These are phyloP conservation scores for Astrothelium subdiscretum DNA, from an alignment of 495 filamentous ascomycete species.

Conservation along the genomic window DNA sequence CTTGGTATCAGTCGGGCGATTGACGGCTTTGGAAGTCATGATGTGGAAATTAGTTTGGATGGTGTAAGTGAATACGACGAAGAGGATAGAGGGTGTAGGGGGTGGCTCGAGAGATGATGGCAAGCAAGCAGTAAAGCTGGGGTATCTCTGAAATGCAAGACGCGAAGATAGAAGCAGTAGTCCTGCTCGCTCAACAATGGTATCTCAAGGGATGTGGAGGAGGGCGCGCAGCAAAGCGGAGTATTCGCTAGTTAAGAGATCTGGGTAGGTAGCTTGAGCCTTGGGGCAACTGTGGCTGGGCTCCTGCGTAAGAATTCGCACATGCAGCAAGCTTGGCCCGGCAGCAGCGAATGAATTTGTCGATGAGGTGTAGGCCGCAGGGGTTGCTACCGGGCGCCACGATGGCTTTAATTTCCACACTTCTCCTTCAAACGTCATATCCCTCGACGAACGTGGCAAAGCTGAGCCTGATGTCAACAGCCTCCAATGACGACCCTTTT, in stretches of 20 bases:
- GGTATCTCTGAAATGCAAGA: not conserved
- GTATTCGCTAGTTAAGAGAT: not conserved
- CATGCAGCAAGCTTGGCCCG: not conserved
- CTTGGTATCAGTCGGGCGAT: slow-evolving; percentile 32
- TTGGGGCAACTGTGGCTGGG: not conserved
- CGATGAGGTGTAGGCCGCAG: not conserved
- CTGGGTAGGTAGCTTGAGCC: not conserved
- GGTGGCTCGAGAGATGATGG: not conserved
- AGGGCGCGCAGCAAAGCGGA: not conserved
- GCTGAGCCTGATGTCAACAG: too few relatives aligned
- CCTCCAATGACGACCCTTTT: too few relatives aligned
- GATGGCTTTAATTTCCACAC: not conserved
- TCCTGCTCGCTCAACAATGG: not conserved
- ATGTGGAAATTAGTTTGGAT: not conserved
- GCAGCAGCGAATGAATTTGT: not conserved
- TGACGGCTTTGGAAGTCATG: slow-evolving; percentile 30
- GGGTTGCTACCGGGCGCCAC: not conserved
- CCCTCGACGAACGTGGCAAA: too few relatives aligned
- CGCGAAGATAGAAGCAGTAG: not conserved
- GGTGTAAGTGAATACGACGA: not conserved
- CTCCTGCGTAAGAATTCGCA: not conserved
- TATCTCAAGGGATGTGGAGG: not conserved
- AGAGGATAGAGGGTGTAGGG: not conserved
- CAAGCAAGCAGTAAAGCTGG: not conserved
- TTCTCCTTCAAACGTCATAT: not conserved